Conservation (phyloP, 345 rosid genomes). For the Sonneratia caseolaris region DNA sequence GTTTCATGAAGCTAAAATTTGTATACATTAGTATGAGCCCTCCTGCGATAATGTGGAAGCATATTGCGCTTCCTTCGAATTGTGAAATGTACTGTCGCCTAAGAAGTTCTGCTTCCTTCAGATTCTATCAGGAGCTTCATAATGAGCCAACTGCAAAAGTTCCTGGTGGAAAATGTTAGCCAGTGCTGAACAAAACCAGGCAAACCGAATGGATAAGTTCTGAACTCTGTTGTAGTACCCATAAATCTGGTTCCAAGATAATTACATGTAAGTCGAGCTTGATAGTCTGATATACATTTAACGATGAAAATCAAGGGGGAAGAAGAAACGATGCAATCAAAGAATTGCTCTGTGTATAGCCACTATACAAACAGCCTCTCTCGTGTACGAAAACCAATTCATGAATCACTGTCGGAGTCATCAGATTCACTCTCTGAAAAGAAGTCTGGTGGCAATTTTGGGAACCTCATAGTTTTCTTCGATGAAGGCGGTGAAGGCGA, state of each 20-base stretch:
- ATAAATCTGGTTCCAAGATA: neutral
- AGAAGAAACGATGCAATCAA: constrained; percentile 6
- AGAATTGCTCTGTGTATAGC: constrained; percentile 1
- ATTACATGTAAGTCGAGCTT: neutral
- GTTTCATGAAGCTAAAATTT: too few relatives aligned
- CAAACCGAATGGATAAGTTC: neutral
- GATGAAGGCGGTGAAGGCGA: constrained; percentile 26
- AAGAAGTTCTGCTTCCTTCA: too few relatives aligned
- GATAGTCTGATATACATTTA: constrained; percentile 3
- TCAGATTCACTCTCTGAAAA: constrained; percentile 44
- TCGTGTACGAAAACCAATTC: constrained; percentile 2
- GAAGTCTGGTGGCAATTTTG: constrained; percentile 68
- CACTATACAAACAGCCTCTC: constrained; percentile 16
- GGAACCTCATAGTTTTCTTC: constrained; percentile 47
- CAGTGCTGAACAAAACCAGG: neutral
- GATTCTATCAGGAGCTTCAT: too few relatives aligned
- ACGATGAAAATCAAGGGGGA: constrained; percentile 3
- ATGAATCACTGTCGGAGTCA: constrained; percentile 53
- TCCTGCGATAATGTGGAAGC: too few relatives aligned
- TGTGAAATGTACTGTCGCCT: too few relatives aligned
- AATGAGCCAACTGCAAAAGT: too few relatives aligned
- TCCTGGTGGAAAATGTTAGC: too few relatives aligned
- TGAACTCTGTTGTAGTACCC: neutral
- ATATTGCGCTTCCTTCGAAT: too few relatives aligned
- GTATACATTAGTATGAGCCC: too few relatives aligned